Percentiles rank a stretch among this genome's conserved stretches.
Evolutionary conservation across 805 yeast species (phyloP).

Genomic region (Ogataea trehalophila): DNA sequence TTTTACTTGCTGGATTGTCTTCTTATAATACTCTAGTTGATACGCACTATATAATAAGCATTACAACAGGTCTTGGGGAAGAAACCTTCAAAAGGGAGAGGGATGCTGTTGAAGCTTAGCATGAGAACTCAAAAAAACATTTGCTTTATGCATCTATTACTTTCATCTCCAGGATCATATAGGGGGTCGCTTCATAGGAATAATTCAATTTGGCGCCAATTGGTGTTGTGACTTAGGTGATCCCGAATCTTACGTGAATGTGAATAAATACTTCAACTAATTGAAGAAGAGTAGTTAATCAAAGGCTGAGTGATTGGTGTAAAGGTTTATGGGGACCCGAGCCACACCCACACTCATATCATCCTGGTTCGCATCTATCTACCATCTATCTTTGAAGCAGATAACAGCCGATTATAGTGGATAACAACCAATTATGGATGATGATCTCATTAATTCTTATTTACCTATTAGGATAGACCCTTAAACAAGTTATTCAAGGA

Average conservation of each 20-base stretch:
- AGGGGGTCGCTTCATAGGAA: conserved; percentile 65
- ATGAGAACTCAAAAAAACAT: conserved; percentile 75
- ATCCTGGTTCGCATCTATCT: too few relatives aligned
- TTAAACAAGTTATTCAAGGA: too few relatives aligned
- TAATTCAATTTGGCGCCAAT: conserved; percentile 61
- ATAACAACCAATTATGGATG: too few relatives aligned
- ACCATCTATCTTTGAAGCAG: too few relatives aligned
- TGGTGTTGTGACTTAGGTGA: conserved; percentile 92
- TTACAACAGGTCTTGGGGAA: conserved; percentile 66
- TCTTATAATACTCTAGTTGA: conserved; percentile 18
- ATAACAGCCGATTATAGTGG: too few relatives aligned
- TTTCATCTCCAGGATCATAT: conserved; percentile 63
- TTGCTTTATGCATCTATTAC: conserved; percentile 77
- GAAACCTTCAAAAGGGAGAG: conserved; percentile 70
- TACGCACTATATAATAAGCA: conserved; percentile 35
- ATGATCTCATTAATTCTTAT: too few relatives aligned
- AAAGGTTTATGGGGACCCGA: too few relatives aligned
- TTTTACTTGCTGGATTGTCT: conserved; percentile 8
- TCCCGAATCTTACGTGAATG: conserved; percentile 65
- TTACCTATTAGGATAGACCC: too few relatives aligned
- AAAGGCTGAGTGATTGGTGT: too few relatives aligned
- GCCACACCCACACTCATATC: too few relatives aligned
- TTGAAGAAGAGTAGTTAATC: too few relatives aligned
- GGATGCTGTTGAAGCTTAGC: conserved; percentile 75
- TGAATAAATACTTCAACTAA: too few relatives aligned